Percentiles rank a stretch among this genome's conserved stretches.
phyloP scores from a whole-genome alignment of 2,329 filamentous ascomycete species.

The Aspergillus spinulosporus region DNA sequence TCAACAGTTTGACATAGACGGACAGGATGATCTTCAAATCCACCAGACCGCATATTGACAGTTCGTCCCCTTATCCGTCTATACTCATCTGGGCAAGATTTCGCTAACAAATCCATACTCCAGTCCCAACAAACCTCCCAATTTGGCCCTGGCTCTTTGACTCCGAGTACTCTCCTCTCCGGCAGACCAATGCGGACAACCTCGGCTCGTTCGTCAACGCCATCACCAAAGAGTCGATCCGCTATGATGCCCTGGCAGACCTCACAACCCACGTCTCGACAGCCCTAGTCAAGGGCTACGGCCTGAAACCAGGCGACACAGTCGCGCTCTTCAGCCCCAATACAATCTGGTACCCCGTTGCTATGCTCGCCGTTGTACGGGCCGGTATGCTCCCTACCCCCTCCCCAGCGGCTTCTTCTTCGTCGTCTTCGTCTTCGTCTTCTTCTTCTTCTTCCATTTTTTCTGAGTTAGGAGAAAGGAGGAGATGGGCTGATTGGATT shows the following conservation, averaged over 20 bases:
- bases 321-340: constrained; percentile 65
- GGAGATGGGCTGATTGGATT: too few relatives aligned
- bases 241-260: constrained; percentile 59
- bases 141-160: constrained; percentile 64
- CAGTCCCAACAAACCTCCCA: constrained; percentile 28
- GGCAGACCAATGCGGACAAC: constrained; percentile 38
- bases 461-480: too few relatives aligned
- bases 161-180: constrained; percentile 53
- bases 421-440: too few relatives aligned
- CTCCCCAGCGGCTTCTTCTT: too few relatives aligned
- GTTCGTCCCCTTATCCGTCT: background rate
- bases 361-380: constrained; percentile 58
- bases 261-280: constrained; percentile 57
- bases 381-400: constrained; percentile 35
- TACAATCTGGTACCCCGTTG: constrained; percentile 67
- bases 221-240: constrained; percentile 58
- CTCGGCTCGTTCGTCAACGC: constrained; percentile 55
- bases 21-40: constrained; percentile 7
- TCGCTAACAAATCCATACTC: background rate
- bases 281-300: constrained; percentile 57
- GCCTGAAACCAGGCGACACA: constrained; percentile 56
- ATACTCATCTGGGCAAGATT: background rate
- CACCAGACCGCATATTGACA: constrained; percentile 4
- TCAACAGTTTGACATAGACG: background rate
- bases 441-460: too few relatives aligned